These are phyloP conservation scores for Phytophthora pini DNA, from an alignment of 352 stramenopile genomes.

Conservation along the genomic window DNA sequence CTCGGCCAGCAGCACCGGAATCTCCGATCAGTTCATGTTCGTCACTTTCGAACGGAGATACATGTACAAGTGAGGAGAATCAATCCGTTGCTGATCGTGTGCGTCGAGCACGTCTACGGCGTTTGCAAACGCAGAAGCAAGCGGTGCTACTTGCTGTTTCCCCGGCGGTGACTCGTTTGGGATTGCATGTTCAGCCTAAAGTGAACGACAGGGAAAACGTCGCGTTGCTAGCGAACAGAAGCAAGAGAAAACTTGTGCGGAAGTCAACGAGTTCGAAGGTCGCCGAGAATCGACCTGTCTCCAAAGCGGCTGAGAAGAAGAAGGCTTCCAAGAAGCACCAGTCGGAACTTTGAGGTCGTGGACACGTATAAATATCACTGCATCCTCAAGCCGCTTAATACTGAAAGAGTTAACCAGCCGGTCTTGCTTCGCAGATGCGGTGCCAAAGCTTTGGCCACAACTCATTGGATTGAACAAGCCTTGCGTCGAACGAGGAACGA, in stretches of 20 bases:
- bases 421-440: too few relatives aligned
- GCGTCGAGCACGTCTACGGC: constrained; percentile 23
- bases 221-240: constrained; percentile 8
- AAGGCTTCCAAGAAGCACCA: constrained; percentile 9
- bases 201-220: constrained; percentile 19
- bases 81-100: constrained; percentile 20
- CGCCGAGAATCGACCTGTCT: background rate
- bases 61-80: constrained; percentile 9
- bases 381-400: too few relatives aligned
- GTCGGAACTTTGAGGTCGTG: background rate
- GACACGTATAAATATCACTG: too few relatives aligned
- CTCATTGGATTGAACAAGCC: background rate
- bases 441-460: background rate
- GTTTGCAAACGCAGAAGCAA: constrained; percentile 31
- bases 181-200: constrained; percentile 7
- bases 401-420: too few relatives aligned
- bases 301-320: constrained; percentile 20
- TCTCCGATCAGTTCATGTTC: constrained; percentile 41
- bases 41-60: constrained; percentile 40
- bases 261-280: constrained; percentile 9
- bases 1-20: background rate
- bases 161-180: constrained; percentile 20
- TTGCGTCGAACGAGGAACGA: constrained; percentile 1
- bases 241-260: constrained; percentile 18
- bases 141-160: constrained; percentile 21